Evolutionary conservation across 129 eudicot species (phyloP).

Genomic region (Escallonia rubra): DNA sequence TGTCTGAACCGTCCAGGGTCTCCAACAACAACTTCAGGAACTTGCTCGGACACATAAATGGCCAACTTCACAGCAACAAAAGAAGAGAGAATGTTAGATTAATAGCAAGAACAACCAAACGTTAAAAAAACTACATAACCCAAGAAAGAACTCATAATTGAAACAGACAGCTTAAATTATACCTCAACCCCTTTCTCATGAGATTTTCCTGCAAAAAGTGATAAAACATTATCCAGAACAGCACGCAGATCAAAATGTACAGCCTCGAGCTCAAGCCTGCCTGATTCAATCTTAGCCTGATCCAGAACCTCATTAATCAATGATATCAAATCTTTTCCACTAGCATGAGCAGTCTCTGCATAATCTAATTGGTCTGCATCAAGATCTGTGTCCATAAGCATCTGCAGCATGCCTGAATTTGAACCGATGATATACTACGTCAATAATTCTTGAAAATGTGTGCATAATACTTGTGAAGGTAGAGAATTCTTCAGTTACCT

Average conservation of each 20-base stretch:
- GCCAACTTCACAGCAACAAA: slow-evolving; percentile 57
- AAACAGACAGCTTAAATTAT: slow-evolving; percentile 2
- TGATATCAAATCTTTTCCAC: slow-evolving; percentile 79
- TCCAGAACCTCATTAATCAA: slow-evolving; percentile 84
- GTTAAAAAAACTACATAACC: neutral
- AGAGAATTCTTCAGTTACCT: slow-evolving; percentile 38
- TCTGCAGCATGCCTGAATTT: slow-evolving; percentile 82
- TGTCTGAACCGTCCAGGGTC: slow-evolving; percentile 90
- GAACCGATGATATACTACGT: neutral
- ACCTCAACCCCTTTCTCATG: slow-evolving; percentile 82
- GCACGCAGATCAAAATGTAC: slow-evolving; percentile 81
- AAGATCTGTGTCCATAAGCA: slow-evolving; percentile 89
- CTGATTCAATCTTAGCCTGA: slow-evolving; percentile 96
- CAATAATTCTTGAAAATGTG: neutral
- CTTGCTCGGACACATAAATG: slow-evolving; percentile 72
- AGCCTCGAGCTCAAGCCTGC: slow-evolving; percentile 87
- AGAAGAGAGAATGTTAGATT: slow-evolving; percentile 4
- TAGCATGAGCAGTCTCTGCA: slow-evolving; percentile 80
- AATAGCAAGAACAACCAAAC: neutral
- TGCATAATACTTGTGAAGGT: neutral
- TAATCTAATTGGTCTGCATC: slow-evolving; percentile 66
- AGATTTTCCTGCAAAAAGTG: slow-evolving; percentile 68
- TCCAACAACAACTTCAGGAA: slow-evolving; percentile 82
- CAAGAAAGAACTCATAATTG: neutral
- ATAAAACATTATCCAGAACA: slow-evolving; percentile 71